A percentile compares a stretch with the other conserved stretches of the same genome.
Conservation (phyloP, 345 rosid species). For the Corchorus capsularis region DNA sequence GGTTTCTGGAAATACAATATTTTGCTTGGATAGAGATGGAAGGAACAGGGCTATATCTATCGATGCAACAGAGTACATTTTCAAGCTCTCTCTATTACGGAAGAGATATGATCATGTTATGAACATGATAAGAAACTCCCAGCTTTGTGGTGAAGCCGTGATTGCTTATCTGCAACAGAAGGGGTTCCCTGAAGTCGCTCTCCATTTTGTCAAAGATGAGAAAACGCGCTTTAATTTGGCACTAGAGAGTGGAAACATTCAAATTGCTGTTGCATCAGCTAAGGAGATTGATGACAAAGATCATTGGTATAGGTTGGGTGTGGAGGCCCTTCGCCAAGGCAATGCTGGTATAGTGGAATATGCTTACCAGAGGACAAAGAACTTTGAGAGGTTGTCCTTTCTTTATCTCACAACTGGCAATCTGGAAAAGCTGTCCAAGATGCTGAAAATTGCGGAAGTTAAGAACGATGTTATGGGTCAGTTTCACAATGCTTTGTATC, state of each 20-base stretch:
- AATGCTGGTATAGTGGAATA: constrained; percentile 88
- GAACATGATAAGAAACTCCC: constrained; percentile 92
- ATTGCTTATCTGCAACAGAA: constrained; percentile 94
- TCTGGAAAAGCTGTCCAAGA: constrained; percentile 75
- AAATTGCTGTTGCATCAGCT: constrained; percentile 93
- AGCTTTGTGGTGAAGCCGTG: constrained; percentile 96
- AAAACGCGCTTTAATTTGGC: constrained; percentile 90
- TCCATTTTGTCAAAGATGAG: constrained; percentile 94
- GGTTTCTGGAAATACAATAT: constrained; percentile 65
- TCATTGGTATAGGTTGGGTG: constrained; percentile 89
- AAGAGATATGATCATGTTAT: constrained; percentile 87
- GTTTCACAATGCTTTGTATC: constrained; percentile 87
- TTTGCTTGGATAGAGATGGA: constrained; percentile 87
- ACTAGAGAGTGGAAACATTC: constrained; percentile 89
- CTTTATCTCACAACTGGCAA: constrained; percentile 92
- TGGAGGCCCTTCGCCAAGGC: constrained; percentile 99
- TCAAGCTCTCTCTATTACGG: constrained; percentile 72
- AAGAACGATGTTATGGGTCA: constrained; percentile 96
- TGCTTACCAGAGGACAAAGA: constrained; percentile 95
- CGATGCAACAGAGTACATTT: constrained; percentile 85
- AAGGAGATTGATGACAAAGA: constrained; percentile 95
- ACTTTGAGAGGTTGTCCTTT: constrained; percentile 91
- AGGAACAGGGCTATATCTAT: constrained; percentile 64
- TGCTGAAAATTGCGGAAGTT: constrained; percentile 94
- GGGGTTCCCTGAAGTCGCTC: constrained; percentile 97